phyloP scores from a whole-genome alignment of 805 yeast genomes.

The Candida ovalis region DNA sequence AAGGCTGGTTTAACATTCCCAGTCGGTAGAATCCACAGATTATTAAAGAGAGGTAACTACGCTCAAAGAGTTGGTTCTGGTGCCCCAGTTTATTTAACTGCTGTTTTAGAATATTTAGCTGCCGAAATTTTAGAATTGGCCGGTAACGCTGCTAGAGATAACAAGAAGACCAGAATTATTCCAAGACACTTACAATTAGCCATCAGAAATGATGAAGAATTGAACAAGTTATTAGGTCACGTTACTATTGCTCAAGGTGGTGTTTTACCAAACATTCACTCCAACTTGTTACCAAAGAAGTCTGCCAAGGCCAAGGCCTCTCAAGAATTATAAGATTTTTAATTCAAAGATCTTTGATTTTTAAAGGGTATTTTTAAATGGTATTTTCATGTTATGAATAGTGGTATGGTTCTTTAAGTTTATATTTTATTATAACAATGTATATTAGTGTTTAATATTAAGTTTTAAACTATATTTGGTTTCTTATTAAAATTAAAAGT shows the following conservation, averaged over 20 bases:
- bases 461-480: slow-evolving; percentile 9
- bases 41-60: slow-evolving; percentile 94
- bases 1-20: slow-evolving; percentile 99
- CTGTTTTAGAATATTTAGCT: slow-evolving; percentile 94
- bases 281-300: slow-evolving; percentile 73
- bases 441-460: slow-evolving; percentile 27
- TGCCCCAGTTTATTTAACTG: slow-evolving; percentile 97
- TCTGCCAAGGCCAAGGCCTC: slow-evolving; percentile 52
- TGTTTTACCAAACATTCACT: slow-evolving; percentile 97
- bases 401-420: slow-evolving; percentile 13
- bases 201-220: slow-evolving; percentile 98
- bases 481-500: not conserved
- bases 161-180: slow-evolving; percentile 96
- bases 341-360: not conserved
- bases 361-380: slow-evolving; percentile 3
- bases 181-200: slow-evolving; percentile 99
- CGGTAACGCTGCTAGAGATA: slow-evolving; percentile 98
- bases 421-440: slow-evolving; percentile 19
- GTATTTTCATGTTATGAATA: slow-evolving; percentile 7
- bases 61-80: slow-evolving; percentile 99
- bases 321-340: slow-evolving; percentile 46
- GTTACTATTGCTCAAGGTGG: slow-evolving; percentile 99
- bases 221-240: slow-evolving; percentile 86
- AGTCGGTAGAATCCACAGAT: slow-evolving; percentile 98
- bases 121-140: slow-evolving; percentile 98